Evolutionary conservation across 2,329 filamentous ascomycete species (phyloP), one percentile per base, ranked within the genome.

Genomic region (Ustulina deusta): DNA sequence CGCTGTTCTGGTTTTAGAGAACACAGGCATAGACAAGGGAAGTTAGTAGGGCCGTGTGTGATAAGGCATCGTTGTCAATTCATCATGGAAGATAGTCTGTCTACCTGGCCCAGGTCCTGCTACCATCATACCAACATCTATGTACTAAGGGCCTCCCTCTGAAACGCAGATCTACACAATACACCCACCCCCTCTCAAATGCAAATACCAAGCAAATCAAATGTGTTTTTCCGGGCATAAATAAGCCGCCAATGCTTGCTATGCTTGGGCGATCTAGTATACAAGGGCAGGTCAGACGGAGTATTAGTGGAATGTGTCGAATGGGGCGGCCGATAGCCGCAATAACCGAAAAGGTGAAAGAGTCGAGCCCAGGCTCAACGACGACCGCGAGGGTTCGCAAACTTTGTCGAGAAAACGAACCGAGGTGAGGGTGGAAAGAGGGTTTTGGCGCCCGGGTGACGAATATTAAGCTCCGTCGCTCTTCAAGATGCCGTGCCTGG

Each of bases 41-140:
- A 55, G 49, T 32, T 11, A 20, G n/a, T 34, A 20, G 27, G 11
- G 29, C 25, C 3, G 11, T 20, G 29, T 55, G 42, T 46, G 7
- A 29, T 15, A n/a, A 40, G 10, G 20, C 49, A 36, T 32, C 6
- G 15, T 36, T 25, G 29, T 62, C 38, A 63, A 63, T 63, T 63
- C 40, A 63, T 63, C 22, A 44, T 32, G 11, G 22, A 29, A 15
- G 17, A 15, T 63, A n/a, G 17, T 32, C 25, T 51, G n/a, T 29
- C 27, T 9, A 7, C 7, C 42, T 38, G 20, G 22, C 20, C 27
- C 3, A 13, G 20, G 17, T 32, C 25, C 32, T 54, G 5, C n/a
- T 36, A 36, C 15, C 17, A 10, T 49, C 42, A 17, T 32, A 13
- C 25, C 25, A 29, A 32, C 25, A 7, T 2, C 22, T 13, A 7